Percentiles rank a stretch among this genome's conserved stretches.
These are phyloP conservation scores for Naganishia kalamii DNA, from an alignment of 768 basidiomycete genomes.

Conservation along the genomic window DNA sequence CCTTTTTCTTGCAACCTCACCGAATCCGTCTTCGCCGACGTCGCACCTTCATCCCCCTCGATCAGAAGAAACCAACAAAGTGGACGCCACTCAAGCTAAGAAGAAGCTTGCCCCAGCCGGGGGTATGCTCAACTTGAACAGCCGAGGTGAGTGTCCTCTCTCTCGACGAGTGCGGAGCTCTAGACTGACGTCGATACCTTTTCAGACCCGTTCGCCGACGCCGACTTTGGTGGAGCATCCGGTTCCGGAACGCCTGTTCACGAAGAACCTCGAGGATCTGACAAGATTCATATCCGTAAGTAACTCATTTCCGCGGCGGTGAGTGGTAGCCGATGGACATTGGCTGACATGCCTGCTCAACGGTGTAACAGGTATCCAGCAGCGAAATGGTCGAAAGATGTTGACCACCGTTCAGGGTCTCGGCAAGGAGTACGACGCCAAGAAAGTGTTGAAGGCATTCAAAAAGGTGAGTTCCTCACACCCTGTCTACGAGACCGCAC, in stretches of 20 bases:
- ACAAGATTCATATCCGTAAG: constrained; percentile 48
- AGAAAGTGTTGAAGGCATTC: constrained; percentile 97
- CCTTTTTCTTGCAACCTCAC: not conserved
- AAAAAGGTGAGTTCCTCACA: constrained; percentile 68
- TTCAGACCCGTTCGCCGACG: constrained; percentile 91
- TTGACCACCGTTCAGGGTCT: constrained; percentile 94
- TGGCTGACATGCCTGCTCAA: too few species aligned
- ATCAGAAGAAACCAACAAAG: constrained; percentile 22
- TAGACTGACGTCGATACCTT: not conserved
- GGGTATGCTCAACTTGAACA: constrained; percentile 28
- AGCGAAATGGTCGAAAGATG: constrained; percentile 97
- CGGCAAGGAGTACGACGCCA: constrained; percentile 88
- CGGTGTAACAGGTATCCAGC: constrained; percentile 80
- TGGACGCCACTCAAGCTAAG: constrained; percentile 25
- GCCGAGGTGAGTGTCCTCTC: constrained; percentile 15
- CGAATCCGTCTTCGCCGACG: not conserved
- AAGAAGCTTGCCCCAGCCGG: constrained; percentile 22
- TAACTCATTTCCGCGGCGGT: too few species aligned
- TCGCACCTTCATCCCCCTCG: not conserved
- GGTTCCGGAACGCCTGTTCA: constrained; percentile 39
- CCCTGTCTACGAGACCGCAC: not conserved
- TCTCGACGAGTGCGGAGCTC: not conserved
- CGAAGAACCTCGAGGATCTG: constrained; percentile 32
- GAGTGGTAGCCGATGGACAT: too few species aligned
- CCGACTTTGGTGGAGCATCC: constrained; percentile 62